A percentile compares a stretch with the other conserved stretches of the same genome.
Conservation (phyloP, 352 stramenopile genomes). For the Globisporangium echinulatum region DNA sequence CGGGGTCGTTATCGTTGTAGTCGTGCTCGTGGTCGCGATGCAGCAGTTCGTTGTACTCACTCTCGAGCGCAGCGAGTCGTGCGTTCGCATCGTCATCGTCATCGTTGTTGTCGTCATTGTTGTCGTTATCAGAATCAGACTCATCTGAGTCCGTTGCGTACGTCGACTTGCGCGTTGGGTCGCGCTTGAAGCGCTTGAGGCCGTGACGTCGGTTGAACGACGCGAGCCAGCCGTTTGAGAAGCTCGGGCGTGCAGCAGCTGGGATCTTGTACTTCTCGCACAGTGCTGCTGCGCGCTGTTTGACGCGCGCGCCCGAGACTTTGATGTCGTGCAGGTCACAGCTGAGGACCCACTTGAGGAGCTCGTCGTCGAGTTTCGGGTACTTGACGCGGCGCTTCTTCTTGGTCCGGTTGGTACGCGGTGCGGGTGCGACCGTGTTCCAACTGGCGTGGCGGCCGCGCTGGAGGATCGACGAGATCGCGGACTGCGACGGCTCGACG, state of each 20-base stretch:
- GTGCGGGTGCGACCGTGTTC: slow-evolving; percentile 28
- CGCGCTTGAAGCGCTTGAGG: slow-evolving; percentile 18
- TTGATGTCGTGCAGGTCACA: slow-evolving; percentile 13
- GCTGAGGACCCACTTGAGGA: slow-evolving; percentile 14
- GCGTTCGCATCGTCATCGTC: slow-evolving; percentile 13
- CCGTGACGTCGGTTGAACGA: slow-evolving; percentile 63
- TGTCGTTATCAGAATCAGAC: too few species aligned
- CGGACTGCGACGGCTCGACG: slow-evolving; percentile 72
- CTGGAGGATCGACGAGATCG: slow-evolving; percentile 71
- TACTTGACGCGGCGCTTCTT: slow-evolving; percentile 36
- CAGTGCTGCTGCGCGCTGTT: slow-evolving; percentile 11
- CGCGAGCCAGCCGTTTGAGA: slow-evolving; percentile 82
- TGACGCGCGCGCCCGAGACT: slow-evolving; percentile 17
- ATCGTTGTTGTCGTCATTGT: too few species aligned
- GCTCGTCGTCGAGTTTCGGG: slow-evolving; percentile 17
- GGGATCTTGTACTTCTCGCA: slow-evolving; percentile 12
- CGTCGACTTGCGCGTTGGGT: slow-evolving; percentile 7
- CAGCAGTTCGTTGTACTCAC: too few species aligned
- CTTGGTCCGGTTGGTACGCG: slow-evolving; percentile 56
- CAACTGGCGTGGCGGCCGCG: too few species aligned
- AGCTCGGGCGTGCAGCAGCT: slow-evolving; percentile 16
- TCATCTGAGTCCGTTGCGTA: too few species aligned
- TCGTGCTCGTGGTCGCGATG: too few species aligned
- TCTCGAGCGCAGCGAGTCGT: neutral
- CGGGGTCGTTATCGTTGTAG: too few species aligned